Evolutionary conservation across 148 eudicot genomes (phyloP).

Genomic region (Fagopyrum tataricum): DNA sequence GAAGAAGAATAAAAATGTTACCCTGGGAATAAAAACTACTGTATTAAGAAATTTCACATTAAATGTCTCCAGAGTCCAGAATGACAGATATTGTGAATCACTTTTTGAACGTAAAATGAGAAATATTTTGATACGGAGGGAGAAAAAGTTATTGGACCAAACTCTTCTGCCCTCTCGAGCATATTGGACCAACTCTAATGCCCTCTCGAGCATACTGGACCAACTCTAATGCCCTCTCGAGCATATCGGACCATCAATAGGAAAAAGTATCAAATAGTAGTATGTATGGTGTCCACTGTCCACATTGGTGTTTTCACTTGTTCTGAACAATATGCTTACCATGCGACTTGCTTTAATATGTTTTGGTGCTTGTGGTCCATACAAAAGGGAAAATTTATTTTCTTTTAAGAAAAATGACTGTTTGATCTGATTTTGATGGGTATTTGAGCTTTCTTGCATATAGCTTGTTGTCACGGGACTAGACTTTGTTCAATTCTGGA

Average conservation of each 20-base stretch:
- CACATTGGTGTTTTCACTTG: not conserved
- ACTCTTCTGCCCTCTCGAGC: not conserved
- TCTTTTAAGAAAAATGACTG: not conserved
- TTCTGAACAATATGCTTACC: not conserved
- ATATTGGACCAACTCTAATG: not conserved
- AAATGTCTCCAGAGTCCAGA: too few relatives aligned
- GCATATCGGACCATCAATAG: constrained; percentile 6
- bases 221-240: not conserved
- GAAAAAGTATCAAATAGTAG: not conserved
- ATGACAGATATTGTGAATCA: too few relatives aligned
- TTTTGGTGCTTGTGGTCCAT: not conserved
- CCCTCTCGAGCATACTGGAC: constrained; percentile 6
- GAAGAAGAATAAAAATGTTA: too few relatives aligned
- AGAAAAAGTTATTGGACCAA: constrained; percentile 3
- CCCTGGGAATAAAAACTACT: too few relatives aligned
- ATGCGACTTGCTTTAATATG: not conserved
- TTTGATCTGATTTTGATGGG: not conserved
- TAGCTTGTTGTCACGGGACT: not conserved
- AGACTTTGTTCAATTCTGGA: not conserved
- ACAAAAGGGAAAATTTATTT: not conserved
- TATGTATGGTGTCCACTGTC: not conserved
- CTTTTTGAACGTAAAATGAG: too few relatives aligned
- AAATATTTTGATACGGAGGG: too few relatives aligned
- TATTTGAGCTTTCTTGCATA: not conserved
- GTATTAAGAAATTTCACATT: too few relatives aligned